Base-by-base conservation (phyloP, 2,329 filamentous ascomycete species). In the Talaromyces sp. region DNA sequence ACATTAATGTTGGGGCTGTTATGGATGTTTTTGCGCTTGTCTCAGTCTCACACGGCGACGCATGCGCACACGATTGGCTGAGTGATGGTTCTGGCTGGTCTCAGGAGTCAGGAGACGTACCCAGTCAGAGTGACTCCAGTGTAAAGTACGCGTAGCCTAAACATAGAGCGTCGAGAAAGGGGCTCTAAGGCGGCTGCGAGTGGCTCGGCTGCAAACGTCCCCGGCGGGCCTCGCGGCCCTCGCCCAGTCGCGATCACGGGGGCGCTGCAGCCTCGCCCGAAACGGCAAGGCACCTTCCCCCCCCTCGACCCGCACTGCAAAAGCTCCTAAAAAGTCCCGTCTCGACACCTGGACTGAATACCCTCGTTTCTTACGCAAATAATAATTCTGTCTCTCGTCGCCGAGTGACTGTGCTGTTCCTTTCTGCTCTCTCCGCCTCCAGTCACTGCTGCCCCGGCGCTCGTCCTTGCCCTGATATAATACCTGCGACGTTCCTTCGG, bases 401-500 rank as follows among this genome's bases (percentile, higher is more conserved):
- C 19, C 1, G 9, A 21, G 43, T 12, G 43, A 46, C 19, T 46
- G n/a, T 46, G 21, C 43, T 46, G n/a, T 46, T 52, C 8, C 19
- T 21, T 12, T 21, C 43, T 52, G 24, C 48, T 52, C 48, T 10
- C 26, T 52, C 17, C 27, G 27, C 32, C 12, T 52, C 26, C 17
- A 29, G 24, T 10, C 11, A 29, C 27, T 3, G 26, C 24, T 52
- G 14, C 24, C 24, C 24, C 26, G 12, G 14, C 48, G 48, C 24
- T 52, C 21, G 26, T 27, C 48, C 21, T 51, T 5, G 3, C 21
- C 8, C 21, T 12, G 48, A 8, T 12, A 29, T 52, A n/a, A 26
- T 10, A n/a, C 5, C 48, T 57, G 58, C 61, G 56, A 48, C 59
- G 24, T 32, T 54, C 48, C 60, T 59, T 57, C 60, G 59, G 19